A percentile compares a stretch with the other conserved stretches of the same genome.
Conservation (phyloP, 1,139 yeast species). For the Hansenula sp. region DNA sequence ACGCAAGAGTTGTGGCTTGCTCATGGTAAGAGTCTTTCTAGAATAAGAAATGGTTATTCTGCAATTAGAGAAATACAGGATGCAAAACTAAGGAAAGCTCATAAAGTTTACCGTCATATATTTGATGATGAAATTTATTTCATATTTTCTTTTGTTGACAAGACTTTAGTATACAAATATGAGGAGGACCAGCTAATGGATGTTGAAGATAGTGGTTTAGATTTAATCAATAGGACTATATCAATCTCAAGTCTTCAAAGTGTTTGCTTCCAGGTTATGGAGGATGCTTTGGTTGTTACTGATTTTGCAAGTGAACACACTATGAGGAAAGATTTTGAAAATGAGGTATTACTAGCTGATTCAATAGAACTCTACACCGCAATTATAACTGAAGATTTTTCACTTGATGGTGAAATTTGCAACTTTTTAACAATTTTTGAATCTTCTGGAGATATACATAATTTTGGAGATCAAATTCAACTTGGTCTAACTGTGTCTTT, state of each 20-base stretch:
- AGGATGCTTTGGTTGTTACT: constrained; percentile 25
- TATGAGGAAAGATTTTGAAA: constrained; percentile 9
- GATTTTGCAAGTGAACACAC: constrained; percentile 18
- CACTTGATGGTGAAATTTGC: background rate
- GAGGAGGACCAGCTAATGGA: constrained; percentile 21
- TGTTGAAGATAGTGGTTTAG: constrained; percentile 20
- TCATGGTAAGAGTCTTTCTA: constrained; percentile 39
- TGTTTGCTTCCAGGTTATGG: constrained; percentile 31
- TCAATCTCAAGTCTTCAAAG: constrained; percentile 11
- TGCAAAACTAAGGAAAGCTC: constrained; percentile 15
- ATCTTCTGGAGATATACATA: constrained; percentile 8
- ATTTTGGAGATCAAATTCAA: constrained; percentile 1
- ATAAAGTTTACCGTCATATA: constrained; percentile 19
- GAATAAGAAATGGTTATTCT: constrained; percentile 35
- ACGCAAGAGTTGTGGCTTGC: constrained; percentile 41
- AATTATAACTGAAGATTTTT: constrained; percentile 20
- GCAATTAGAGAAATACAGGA: constrained; percentile 26
- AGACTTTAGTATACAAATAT: constrained; percentile 34
- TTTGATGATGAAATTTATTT: constrained; percentile 23
- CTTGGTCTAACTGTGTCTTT: constrained; percentile 10
- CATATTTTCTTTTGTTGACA: constrained; percentile 36
- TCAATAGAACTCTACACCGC: constrained; percentile 15
- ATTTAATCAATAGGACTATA: constrained; percentile 18
- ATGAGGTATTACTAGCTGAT: constrained; percentile 16
- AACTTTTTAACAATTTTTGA: constrained; percentile 7